These are phyloP conservation scores for Calonectria naviculata DNA, from an alignment of 2,329 filamentous ascomycete genomes.

Conservation along the genomic window DNA sequence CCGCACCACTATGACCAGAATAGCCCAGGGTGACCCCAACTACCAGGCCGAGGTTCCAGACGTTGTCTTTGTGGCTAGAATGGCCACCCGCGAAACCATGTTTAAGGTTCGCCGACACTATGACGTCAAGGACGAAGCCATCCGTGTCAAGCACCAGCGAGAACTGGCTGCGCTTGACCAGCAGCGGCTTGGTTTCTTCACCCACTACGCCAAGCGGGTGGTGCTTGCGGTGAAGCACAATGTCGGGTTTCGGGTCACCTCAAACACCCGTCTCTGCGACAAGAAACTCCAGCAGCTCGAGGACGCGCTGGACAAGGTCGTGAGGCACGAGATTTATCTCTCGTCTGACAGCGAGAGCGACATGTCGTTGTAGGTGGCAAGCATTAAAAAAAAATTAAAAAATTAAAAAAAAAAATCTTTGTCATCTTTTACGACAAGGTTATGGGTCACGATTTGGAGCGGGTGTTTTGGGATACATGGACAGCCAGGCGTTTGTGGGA, in stretches of 20 bases:
- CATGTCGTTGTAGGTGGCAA: background rate
- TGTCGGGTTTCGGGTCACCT: background rate
- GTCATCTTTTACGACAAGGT: background rate
- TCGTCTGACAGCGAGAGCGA: background rate
- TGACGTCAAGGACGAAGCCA: slow-evolving; percentile 19
- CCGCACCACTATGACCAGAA: background rate
- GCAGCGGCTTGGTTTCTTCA: background rate
- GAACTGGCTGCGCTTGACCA: slow-evolving; percentile 7
- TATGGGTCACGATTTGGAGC: background rate
- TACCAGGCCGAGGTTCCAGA: background rate
- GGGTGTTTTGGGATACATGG: background rate
- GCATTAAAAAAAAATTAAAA: background rate
- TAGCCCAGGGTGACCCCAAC: background rate
- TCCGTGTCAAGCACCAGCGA: background rate
- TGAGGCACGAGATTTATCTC: slow-evolving; percentile 2
- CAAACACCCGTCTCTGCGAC: background rate
- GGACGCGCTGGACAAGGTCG: slow-evolving; percentile 24
- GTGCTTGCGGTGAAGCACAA: background rate
- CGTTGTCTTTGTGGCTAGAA: background rate
- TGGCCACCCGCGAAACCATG: background rate
- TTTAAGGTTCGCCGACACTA: slow-evolving; percentile 18
- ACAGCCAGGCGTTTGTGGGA: too few relatives aligned
- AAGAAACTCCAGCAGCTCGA: slow-evolving; percentile 1
- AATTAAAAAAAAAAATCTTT: background rate
- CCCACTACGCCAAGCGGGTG: background rate